Evolutionary conservation across 2,329 filamentous ascomycete genomes (phyloP), one percentile per base, ranked within the genome.

Genomic region (Decorospora gaudefroyi): DNA sequence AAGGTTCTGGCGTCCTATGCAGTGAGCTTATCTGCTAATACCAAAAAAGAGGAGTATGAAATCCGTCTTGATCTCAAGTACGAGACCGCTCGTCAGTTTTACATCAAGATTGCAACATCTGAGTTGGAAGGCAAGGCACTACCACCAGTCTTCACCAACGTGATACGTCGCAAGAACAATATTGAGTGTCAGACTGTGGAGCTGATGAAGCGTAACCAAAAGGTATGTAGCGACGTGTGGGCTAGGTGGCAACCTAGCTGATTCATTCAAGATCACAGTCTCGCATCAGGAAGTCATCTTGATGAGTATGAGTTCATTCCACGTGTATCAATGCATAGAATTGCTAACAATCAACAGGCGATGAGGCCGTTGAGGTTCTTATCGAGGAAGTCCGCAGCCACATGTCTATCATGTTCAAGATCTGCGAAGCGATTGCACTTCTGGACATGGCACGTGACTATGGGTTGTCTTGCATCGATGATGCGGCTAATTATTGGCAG

Each of bases 171-270:
- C 59, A 90, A 86, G 60, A 83, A 83, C n/a, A 79, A 78, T 42
- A 78, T 95, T 21, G 90, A 97, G 67, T 97, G 90, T 56, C 89
- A 95, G 59, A 97, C 93, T 0, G 67, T 97, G 7, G 80, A 86
- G 41, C 77, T 99, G 8, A 79, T 96, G 51, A 93, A 96, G 64
- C 75, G 89, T 26, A 79, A 97, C 44, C 72, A 75, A 47, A 78
- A 72, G 53, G 65, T 62, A 49, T 16, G 30, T 17, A 16, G 3
- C 9, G 15, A 13, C 12, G 15, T 15, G 16, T 16, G 22, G 6
- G 4, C 11, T 10, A 9, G 19, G 9, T 19, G 27, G 9, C 4
- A 21, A 6, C 10, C 26, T 15, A 17, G 23, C 26, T 39, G 34
- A 46, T 45, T 49, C n/a, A 34, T 12, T 12, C 86, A 45, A 82